These are phyloP conservation scores for Ascochyta lentis DNA, from an alignment of 2,329 filamentous ascomycete genomes.

Conservation along the genomic window DNA sequence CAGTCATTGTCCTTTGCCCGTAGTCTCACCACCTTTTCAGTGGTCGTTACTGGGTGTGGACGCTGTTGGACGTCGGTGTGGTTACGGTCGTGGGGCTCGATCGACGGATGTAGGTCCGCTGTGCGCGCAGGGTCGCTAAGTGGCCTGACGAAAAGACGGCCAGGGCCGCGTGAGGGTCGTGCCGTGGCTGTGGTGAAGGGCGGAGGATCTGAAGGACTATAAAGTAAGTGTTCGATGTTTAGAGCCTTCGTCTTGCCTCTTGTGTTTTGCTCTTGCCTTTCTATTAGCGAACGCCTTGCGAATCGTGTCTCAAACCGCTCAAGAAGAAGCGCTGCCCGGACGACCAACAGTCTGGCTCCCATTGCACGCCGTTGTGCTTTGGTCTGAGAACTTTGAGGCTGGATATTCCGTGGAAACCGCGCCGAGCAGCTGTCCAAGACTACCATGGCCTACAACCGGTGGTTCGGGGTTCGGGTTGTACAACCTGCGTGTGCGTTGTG, in stretches of 20 bases:
- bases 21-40: not conserved
- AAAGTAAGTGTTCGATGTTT: constrained; percentile 5
- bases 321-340: too few species aligned
- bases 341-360: too few species aligned
- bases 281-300: too few species aligned
- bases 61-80: constrained; percentile 1
- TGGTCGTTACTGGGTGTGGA: not conserved
- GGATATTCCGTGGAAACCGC: too few species aligned
- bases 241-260: not conserved
- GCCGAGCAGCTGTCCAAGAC: not conserved
- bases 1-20: not conserved
- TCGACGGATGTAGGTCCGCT: constrained; percentile 5
- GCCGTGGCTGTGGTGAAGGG: constrained; percentile 12
- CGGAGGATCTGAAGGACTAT: constrained; percentile 1
- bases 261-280: not conserved
- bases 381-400: too few species aligned
- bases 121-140: constrained; percentile 1
- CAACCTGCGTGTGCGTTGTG: not conserved
- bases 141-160: constrained; percentile 3
- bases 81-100: not conserved
- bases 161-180: constrained; percentile 9
- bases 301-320: too few species aligned
- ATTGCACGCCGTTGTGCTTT: too few species aligned
- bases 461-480: not conserved
- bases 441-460: not conserved